phyloP scores from a whole-genome alignment of 2,329 filamentous ascomycete species.

The Cladosporium sp. region DNA sequence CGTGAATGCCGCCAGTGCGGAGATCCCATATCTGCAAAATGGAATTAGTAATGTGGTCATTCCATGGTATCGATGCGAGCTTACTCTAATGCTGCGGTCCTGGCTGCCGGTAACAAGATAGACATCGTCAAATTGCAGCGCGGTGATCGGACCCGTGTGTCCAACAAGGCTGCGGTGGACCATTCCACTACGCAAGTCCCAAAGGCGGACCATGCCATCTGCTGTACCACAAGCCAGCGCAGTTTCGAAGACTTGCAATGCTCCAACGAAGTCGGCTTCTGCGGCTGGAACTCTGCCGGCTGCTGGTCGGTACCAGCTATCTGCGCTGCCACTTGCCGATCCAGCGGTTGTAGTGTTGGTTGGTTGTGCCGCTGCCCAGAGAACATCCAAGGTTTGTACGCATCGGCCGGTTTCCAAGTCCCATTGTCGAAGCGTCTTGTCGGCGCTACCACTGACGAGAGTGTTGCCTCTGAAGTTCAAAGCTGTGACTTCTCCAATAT shows the following conservation, averaged over 20 bases:
- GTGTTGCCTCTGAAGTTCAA: constrained; percentile 86
- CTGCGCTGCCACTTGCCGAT: constrained; percentile 21
- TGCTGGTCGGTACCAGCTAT: constrained; percentile 66
- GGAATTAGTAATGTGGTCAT: constrained; percentile 24
- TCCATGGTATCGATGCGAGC: constrained; percentile 33
- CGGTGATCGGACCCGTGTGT: constrained; percentile 90
- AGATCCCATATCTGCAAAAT: constrained; percentile 90
- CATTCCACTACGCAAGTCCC: constrained; percentile 94
- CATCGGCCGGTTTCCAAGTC: constrained; percentile 96
- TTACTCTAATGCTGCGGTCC: constrained; percentile 89
- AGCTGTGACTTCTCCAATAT: constrained; percentile 91
- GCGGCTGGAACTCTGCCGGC: constrained; percentile 54
- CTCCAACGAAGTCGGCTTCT: constrained; percentile 86
- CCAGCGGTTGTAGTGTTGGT: constrained; percentile 51
- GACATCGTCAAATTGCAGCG: constrained; percentile 91
- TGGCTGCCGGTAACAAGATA: constrained; percentile 90
- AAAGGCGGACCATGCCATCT: constrained; percentile 92
- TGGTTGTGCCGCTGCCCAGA: constrained; percentile 94
- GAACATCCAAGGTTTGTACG: constrained; percentile 93
- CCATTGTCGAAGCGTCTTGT: constrained; percentile 97
- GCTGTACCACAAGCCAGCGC: constrained; percentile 94
- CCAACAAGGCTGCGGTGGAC: constrained; percentile 95
- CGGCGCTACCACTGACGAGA: constrained; percentile 89
- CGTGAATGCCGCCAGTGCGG: constrained; percentile 88
- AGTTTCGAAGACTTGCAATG: constrained; percentile 91